Conservation (phyloP, 2,329 filamentous ascomycete genomes). For the Diaporthe citrichinensis region DNA sequence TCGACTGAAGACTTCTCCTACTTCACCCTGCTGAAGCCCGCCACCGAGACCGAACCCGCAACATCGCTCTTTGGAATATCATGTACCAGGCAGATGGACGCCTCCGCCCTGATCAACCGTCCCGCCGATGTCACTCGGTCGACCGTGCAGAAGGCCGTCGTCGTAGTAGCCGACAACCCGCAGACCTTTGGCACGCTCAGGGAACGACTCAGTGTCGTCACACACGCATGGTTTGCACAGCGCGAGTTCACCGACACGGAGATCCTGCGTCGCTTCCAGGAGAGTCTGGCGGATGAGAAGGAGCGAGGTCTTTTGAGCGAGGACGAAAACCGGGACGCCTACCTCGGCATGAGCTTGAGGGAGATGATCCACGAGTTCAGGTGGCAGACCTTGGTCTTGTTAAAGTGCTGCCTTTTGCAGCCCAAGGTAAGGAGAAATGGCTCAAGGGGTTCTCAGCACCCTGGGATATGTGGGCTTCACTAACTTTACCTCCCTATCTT, state of each 20-base stretch:
- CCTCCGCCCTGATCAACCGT: slow-evolving; percentile 80
- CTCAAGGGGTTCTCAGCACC: no score
- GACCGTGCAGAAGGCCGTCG: slow-evolving; percentile 97
- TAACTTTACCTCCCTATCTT: neutral
- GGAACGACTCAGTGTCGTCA: slow-evolving; percentile 91
- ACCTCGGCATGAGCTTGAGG: slow-evolving; percentile 88
- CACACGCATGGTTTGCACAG: slow-evolving; percentile 96
- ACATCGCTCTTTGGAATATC: slow-evolving; percentile 96
- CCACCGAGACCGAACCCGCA: slow-evolving; percentile 66
- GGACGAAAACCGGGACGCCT: slow-evolving; percentile 85
- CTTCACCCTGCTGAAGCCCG: slow-evolving; percentile 86
- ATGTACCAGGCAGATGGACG: slow-evolving; percentile 92
- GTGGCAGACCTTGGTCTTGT: slow-evolving; percentile 91
- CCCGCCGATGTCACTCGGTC: slow-evolving; percentile 94
- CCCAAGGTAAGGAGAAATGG: slow-evolving; percentile 77
- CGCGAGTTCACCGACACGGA: slow-evolving; percentile 92
- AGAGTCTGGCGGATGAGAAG: slow-evolving; percentile 82
- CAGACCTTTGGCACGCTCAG: slow-evolving; percentile 91
- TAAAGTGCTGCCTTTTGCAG: slow-evolving; percentile 94
- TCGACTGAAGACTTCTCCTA: slow-evolving; percentile 98
- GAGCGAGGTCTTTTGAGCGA: slow-evolving; percentile 69
- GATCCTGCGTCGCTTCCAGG: slow-evolving; percentile 91
- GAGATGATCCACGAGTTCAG: slow-evolving; percentile 96
- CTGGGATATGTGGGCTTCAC: neutral
- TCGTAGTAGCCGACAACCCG: slow-evolving; percentile 92